Evolutionary conservation across 345 rosid species (phyloP).

Genomic region (Firmiana major): DNA sequence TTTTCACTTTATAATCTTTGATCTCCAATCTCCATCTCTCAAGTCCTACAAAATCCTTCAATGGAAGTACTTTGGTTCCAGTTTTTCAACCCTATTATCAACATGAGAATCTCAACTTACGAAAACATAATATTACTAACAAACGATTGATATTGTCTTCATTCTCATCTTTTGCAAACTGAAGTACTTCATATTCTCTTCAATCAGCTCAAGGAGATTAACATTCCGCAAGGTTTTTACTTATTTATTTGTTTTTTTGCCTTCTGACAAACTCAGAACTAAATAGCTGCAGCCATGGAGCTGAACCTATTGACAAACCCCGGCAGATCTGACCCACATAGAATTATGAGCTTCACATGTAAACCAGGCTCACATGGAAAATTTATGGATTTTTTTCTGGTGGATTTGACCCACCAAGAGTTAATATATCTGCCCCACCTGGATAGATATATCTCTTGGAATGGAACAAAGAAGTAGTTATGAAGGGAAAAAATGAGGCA

Average conservation of each 20-base stretch:
- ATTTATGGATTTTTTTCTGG: conserved; percentile 12
- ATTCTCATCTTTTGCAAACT: background rate
- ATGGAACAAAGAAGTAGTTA: conserved; percentile 1
- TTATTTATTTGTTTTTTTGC: no score
- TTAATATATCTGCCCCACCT: conserved; percentile 28
- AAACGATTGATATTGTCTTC: background rate
- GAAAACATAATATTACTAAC: background rate
- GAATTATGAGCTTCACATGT: conserved; percentile 35
- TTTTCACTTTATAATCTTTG: background rate
- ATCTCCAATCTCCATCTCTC: conserved; percentile 8
- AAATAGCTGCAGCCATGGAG: conserved; percentile 7
- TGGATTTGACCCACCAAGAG: conserved; percentile 22
- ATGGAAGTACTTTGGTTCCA: conserved; percentile 15
- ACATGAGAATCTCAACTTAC: conserved; percentile 3
- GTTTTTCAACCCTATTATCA: conserved; percentile 3
- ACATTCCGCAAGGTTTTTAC: background rate
- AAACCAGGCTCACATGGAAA: conserved; percentile 18
- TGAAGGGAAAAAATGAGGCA: conserved; percentile 7
- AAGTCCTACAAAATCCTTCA: conserved; percentile 18
- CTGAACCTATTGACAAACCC: conserved; percentile 4
- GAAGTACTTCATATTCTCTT: background rate
- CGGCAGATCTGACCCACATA: conserved; percentile 29
- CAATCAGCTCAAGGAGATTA: background rate
- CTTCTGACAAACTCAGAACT: background rate
- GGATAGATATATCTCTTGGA: conserved; percentile 16